These are phyloP conservation scores for Yamadazyma pseudoaaseri DNA, from an alignment of 1,139 yeast species.

Conservation along the genomic window DNA sequence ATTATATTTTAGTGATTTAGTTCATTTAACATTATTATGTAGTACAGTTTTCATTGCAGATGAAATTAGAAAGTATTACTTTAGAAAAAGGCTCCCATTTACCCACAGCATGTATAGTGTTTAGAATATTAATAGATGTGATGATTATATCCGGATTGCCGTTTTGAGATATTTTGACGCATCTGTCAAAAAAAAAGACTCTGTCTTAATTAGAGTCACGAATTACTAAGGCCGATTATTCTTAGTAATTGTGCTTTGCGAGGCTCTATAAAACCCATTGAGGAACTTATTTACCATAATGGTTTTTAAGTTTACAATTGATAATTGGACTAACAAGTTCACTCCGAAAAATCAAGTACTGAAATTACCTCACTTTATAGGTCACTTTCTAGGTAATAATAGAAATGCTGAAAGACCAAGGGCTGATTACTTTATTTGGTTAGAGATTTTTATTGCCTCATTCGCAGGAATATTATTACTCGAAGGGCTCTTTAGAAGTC, in stretches of 20 bases:
- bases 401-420: constrained; percentile 26
- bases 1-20: constrained; percentile 62
- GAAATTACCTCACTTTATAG: constrained; percentile 27
- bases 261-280: too few species aligned
- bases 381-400: constrained; percentile 32
- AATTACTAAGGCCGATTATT: too few species aligned
- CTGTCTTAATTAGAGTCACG: too few species aligned
- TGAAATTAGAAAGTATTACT: constrained; percentile 61
- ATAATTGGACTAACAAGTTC: constrained; percentile 25
- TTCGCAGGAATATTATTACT: constrained; percentile 53
- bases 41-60: constrained; percentile 85
- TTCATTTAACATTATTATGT: constrained; percentile 60
- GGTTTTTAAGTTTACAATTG: constrained; percentile 46
- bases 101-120: constrained; percentile 3
- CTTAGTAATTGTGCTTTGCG: too few species aligned
- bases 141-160: too few species aligned
- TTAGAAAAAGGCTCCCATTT: constrained; percentile 16
- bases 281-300: too few species aligned
- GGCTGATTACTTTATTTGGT: constrained; percentile 46
- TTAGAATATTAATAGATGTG: neutral
- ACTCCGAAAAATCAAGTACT: constrained; percentile 29
- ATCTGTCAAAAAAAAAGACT: too few species aligned
- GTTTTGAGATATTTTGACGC: too few species aligned
- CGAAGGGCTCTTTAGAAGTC: constrained; percentile 49
- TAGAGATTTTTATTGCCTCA: constrained; percentile 46